These are phyloP conservation scores for Candida caryicola DNA, from an alignment of 805 yeast species.

Conservation along the genomic window DNA sequence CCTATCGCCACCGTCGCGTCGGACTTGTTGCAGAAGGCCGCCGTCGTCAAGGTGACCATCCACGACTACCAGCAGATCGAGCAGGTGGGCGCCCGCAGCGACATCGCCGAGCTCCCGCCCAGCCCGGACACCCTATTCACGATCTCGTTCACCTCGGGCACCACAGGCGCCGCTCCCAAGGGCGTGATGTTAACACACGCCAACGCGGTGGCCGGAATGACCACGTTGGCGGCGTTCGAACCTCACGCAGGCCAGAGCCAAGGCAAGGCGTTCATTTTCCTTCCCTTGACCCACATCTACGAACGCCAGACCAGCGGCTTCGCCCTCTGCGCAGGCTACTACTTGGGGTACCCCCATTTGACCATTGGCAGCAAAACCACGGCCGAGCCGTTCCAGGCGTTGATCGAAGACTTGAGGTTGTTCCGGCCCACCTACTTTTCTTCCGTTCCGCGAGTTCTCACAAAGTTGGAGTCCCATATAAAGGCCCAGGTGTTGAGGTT, in stretches of 20 bases:
- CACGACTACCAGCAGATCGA: slow-evolving; percentile 32
- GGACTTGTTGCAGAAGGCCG: slow-evolving; percentile 19
- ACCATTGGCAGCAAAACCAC: slow-evolving; percentile 8
- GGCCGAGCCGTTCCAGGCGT: slow-evolving; percentile 19
- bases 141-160: slow-evolving; percentile 71
- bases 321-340: slow-evolving; percentile 46
- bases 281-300: slow-evolving; percentile 60
- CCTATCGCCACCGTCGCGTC: slow-evolving; percentile 12
- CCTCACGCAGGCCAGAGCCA: slow-evolving; percentile 2
- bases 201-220: slow-evolving; percentile 47
- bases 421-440: slow-evolving; percentile 28
- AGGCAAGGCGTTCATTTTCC: slow-evolving; percentile 26
- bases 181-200: slow-evolving; percentile 61
- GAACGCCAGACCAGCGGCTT: slow-evolving; percentile 48
- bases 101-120: slow-evolving; percentile 41
- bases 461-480: slow-evolving; percentile 29
- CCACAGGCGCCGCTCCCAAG: slow-evolving; percentile 67
- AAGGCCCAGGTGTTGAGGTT: slow-evolving; percentile 7
- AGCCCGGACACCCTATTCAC: slow-evolving; percentile 50
- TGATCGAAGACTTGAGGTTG: slow-evolving; percentile 27
- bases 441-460: slow-evolving; percentile 39
- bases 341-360: slow-evolving; percentile 48
- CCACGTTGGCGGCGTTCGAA: slow-evolving; percentile 10
- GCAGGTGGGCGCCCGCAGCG: slow-evolving; percentile 31
- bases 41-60: slow-evolving; percentile 21